Conservation (phyloP, 129 eudicot species). For the Rutidosis leptorrhynchoides region DNA sequence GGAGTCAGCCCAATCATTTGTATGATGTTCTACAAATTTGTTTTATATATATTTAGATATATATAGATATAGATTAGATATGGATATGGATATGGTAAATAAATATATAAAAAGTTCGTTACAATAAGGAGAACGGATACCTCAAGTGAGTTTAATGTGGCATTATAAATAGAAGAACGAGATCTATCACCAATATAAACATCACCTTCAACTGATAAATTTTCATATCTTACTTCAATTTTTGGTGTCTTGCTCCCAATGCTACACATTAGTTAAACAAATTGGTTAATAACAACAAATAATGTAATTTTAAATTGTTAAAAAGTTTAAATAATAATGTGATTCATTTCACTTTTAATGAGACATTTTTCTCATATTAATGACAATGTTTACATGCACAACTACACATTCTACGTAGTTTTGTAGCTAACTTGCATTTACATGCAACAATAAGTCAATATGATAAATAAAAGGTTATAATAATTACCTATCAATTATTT, state of each 20-base stretch:
- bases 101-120: neutral
- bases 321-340: too few relatives aligned
- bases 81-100: too few relatives aligned
- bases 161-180: conserved; percentile 35
- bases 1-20: conserved; percentile 13
- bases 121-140: too few relatives aligned
- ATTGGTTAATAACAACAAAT: too few relatives aligned
- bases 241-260: conserved; percentile 38
- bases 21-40: conserved; percentile 6
- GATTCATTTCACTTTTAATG: too few relatives aligned
- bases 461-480: neutral
- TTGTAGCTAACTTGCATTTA: neutral
- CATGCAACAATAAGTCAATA: neutral
- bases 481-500: conserved; percentile 4
- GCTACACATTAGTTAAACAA: too few relatives aligned
- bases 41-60: neutral
- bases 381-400: too few relatives aligned
- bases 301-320: too few relatives aligned
- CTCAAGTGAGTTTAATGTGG: conserved; percentile 30
- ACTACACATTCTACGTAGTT: too few relatives aligned
- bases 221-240: conserved; percentile 43
- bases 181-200: conserved; percentile 39
- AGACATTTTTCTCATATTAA: too few relatives aligned
- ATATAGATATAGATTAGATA: too few relatives aligned
- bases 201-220: conserved; percentile 39